phyloP scores from a whole-genome alignment of 306 rosid species.

The Sicyos baderoa region DNA sequence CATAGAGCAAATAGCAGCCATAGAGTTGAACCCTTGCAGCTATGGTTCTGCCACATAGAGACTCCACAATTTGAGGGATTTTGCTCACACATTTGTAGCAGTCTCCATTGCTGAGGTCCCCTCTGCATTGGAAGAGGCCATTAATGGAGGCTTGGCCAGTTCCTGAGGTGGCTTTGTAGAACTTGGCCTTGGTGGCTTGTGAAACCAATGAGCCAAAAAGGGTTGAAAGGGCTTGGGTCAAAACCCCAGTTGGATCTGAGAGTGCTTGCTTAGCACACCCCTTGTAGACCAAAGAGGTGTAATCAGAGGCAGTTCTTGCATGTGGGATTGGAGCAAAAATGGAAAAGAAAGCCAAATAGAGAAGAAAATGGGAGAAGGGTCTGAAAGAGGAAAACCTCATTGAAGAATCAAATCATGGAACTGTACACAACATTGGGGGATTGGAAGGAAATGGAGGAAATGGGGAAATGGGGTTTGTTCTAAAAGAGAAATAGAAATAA shows the following conservation, averaged over 20 bases:
- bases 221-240: conserved; percentile 74
- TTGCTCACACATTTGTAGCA: conserved; percentile 75
- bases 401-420: conserved; percentile 16
- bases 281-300: conserved; percentile 64
- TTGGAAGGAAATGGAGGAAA: background rate
- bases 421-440: background rate
- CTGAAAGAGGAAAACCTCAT: conserved; percentile 32
- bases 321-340: conserved; percentile 29
- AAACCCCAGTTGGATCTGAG: conserved; percentile 73
- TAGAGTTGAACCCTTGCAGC: conserved; percentile 74
- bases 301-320: conserved; percentile 53
- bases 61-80: conserved; percentile 49
- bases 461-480: background rate
- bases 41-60: conserved; percentile 59
- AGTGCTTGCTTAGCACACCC: conserved; percentile 79
- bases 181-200: conserved; percentile 68
- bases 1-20: conserved; percentile 80
- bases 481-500: background rate
- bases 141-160: conserved; percentile 50
- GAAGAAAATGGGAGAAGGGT: conserved; percentile 23
- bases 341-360: conserved; percentile 22
- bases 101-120: conserved; percentile 65
- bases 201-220: conserved; percentile 62
- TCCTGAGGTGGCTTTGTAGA: conserved; percentile 60
- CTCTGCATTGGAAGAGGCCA: conserved; percentile 86